Evolutionary conservation across 352 stramenopile species (phyloP).

Genomic region (Phytophthora megakarya): DNA sequence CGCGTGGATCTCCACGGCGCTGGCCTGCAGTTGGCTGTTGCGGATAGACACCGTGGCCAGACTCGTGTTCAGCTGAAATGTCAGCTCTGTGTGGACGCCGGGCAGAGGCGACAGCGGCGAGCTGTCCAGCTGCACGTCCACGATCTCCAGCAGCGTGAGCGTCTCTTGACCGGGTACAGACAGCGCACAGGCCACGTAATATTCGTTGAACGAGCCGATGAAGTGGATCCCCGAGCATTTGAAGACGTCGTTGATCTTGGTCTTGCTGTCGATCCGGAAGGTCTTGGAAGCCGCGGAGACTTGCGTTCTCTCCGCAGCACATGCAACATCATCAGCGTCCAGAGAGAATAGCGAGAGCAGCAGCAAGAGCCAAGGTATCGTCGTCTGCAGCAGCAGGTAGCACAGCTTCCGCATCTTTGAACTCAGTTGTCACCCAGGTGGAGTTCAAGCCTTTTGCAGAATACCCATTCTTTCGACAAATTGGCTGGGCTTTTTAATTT

Average conservation of each 20-base stretch:
- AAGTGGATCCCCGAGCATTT: conserved; percentile 68
- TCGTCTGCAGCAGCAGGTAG: neutral
- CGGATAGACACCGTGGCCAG: conserved; percentile 40
- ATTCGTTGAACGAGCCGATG: conserved; percentile 86
- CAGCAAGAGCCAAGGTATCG: conserved; percentile 9
- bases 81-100: conserved; percentile 59
- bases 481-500: no score
- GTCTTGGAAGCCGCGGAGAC: conserved; percentile 15
- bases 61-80: conserved; percentile 45
- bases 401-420: conserved; percentile 29
- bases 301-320: conserved; percentile 11
- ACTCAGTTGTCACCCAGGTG: no score
- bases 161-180: conserved; percentile 33
- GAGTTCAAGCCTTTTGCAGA: no score
- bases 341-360: neutral
- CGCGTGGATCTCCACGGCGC: conserved; percentile 64
- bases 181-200: conserved; percentile 75
- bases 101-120: conserved; percentile 40
- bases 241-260: conserved; percentile 58
- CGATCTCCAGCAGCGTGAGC: conserved; percentile 47
- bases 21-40: conserved; percentile 61
- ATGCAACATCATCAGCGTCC: neutral
- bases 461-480: no score
- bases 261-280: conserved; percentile 62
- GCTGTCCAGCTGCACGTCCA: conserved; percentile 50